Percentiles rank a stretch among this genome's conserved stretches.
These are phyloP conservation scores for Apiotrichum porosum DNA, from an alignment of 1,284 basidiomycete genomes.

Conservation along the genomic window DNA sequence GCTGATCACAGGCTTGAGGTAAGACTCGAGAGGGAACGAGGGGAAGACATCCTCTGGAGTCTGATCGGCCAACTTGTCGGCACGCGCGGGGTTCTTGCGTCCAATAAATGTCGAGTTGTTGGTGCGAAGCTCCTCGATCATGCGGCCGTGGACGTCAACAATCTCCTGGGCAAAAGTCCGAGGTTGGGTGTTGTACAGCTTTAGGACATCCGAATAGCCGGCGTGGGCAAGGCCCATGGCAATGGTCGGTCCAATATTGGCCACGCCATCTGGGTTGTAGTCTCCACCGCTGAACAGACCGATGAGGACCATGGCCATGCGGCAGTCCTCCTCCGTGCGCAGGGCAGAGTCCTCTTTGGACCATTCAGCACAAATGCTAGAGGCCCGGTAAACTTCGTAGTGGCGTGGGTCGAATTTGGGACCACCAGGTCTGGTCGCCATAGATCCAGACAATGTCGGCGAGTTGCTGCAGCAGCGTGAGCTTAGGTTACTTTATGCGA, in stretches of 20 bases:
- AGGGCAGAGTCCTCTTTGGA: conserved; percentile 22
- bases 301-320: conserved; percentile 75
- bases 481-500: neutral
- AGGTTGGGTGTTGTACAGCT: conserved; percentile 54
- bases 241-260: conserved; percentile 41
- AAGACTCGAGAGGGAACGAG: conserved; percentile 65
- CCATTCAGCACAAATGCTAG: conserved; percentile 50
- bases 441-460: conserved; percentile 60
- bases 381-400: conserved; percentile 60
- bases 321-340: conserved; percentile 52
- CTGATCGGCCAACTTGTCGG: conserved; percentile 57
- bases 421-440: neutral
- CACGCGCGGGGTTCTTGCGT: conserved; percentile 57
- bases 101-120: conserved; percentile 60
- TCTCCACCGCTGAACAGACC: conserved; percentile 86
- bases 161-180: conserved; percentile 42
- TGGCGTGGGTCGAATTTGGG: conserved; percentile 66
- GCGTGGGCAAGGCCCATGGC: conserved; percentile 50
- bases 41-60: conserved; percentile 54
- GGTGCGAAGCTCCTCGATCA: conserved; percentile 65
- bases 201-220: conserved; percentile 54
- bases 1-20: conserved; percentile 58
- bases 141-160: conserved; percentile 55
- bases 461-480: conserved; percentile 61
- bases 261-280: conserved; percentile 60